Evolutionary conservation across 305 asterid species (phyloP), one percentile per base, ranked within the genome.

Genomic region (Fraxinus dipetala): DNA sequence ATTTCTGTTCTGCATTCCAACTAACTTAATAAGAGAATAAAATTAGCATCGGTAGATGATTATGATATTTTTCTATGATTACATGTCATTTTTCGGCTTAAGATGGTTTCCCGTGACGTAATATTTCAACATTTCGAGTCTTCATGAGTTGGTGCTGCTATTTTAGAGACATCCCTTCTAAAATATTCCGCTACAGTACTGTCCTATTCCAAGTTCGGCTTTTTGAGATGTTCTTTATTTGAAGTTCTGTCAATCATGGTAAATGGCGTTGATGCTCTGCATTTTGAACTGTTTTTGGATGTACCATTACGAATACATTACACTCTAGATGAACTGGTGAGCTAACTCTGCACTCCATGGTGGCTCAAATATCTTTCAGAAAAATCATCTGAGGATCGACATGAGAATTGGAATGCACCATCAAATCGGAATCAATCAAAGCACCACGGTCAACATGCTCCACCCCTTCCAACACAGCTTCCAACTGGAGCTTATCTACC

Each of bases 401-500:
- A 72, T 16, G 76, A 72, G 76, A 88, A 83, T 81, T 77, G 97
- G 93, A 90, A 81, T 85, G 91, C 86, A 48, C 80, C 83, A 59
- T 85, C 91, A 81, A 85, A 80, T 77, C 56, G 92, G 93, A 83
- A 82, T 81, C 93, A 91, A 59, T 81, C 82, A 72, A 96, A 93
- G 90, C 90, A 86, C 83, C 90, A 88, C 36, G 78, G 87, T 87
- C 89, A 84, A 76, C 92, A 87, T 76, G 82, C 90, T 85, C 81
- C 92, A 78, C 87, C 97, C 36, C 89, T 96, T 89, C 98, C 99
- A 67, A 83, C 89, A 56, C 94, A 93, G 83, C 98, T 96, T 81
- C 99, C 99, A 34, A 87, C 94, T 78, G 94, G 98, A 87, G 99
- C 99, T 81, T 96, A 90, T 87, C 82, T 91, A 83, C 98, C 99